phyloP scores from a whole-genome alignment of 257 asterid genomes.

The Solanum lignicaule region DNA sequence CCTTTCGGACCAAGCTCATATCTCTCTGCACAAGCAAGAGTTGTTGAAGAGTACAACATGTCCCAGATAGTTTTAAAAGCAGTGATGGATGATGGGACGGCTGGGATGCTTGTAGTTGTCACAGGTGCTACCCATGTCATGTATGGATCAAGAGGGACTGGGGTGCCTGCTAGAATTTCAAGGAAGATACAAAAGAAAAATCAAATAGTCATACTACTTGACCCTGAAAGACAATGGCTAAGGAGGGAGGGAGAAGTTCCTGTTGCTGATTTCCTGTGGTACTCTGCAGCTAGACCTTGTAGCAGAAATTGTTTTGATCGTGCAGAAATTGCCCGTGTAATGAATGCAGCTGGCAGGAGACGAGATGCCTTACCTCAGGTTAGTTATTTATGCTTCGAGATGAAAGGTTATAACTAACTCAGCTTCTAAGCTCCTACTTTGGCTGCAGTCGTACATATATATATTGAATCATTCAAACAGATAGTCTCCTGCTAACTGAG shows the following conservation, averaged over 20 bases:
- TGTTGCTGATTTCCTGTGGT: conserved; percentile 95
- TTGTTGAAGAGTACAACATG: conserved; percentile 79
- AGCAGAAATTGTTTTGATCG: conserved; percentile 93
- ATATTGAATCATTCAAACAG: not conserved
- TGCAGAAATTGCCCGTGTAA: conserved; percentile 94
- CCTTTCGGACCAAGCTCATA: conserved; percentile 77
- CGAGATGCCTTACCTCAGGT: conserved; percentile 98
- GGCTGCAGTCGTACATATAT: not conserved
- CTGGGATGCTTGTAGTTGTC: conserved; percentile 74
- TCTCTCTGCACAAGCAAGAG: conserved; percentile 82
- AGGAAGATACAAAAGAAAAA: conserved; percentile 66
- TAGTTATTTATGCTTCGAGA: conserved; percentile 7
- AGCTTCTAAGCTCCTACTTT: not conserved
- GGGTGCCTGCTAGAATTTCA: conserved; percentile 79
- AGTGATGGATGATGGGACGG: conserved; percentile 49
- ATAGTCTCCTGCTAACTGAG: not conserved
- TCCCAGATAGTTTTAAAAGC: conserved; percentile 69
- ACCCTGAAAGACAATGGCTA: conserved; percentile 78
- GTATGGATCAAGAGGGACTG: conserved; percentile 87
- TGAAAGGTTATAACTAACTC: not conserved
- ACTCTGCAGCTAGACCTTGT: conserved; percentile 91
- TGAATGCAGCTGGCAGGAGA: conserved; percentile 94
- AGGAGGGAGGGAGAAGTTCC: conserved; percentile 92
- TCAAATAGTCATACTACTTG: conserved; percentile 64
- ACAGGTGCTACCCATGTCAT: conserved; percentile 79